These are phyloP conservation scores for Psilocybe tampanensis DNA, from an alignment of 768 basidiomycete genomes.

Conservation along the genomic window DNA sequence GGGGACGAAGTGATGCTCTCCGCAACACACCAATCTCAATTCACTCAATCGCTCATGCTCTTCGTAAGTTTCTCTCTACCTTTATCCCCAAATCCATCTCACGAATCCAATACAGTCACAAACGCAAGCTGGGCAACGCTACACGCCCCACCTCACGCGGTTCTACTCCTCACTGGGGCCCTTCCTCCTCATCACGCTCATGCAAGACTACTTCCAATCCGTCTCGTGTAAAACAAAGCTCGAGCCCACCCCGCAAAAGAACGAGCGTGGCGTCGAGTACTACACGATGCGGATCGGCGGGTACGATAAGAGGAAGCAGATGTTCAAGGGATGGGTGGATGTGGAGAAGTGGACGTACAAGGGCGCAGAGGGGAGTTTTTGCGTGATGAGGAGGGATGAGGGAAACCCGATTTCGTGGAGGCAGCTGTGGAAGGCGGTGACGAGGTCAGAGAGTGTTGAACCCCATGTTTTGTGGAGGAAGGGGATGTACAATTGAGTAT, in stretches of 20 bases:
- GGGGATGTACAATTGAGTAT: no score
- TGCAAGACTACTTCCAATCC: slow-evolving; percentile 56
- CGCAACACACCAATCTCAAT: slow-evolving; percentile 62
- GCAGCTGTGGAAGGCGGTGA: slow-evolving; percentile 69
- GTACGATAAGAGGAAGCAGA: slow-evolving; percentile 61
- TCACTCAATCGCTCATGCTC: slow-evolving; percentile 78
- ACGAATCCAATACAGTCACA: slow-evolving; percentile 63
- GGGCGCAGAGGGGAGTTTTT: slow-evolving; percentile 59
- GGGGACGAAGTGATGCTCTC: slow-evolving; percentile 64
- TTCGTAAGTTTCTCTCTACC: slow-evolving; percentile 58
- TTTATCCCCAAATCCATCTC: neutral
- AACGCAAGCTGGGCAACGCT: slow-evolving; percentile 74
- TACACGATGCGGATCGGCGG: slow-evolving; percentile 66
- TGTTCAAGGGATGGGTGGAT: slow-evolving; percentile 76
- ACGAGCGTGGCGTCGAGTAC: slow-evolving; percentile 19
- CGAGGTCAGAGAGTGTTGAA: slow-evolving; percentile 51
- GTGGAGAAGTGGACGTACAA: slow-evolving; percentile 61
- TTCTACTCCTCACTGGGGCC: slow-evolving; percentile 74
- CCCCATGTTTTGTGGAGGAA: slow-evolving; percentile 55
- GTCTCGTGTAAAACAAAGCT: slow-evolving; percentile 46
- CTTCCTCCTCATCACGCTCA: slow-evolving; percentile 47
- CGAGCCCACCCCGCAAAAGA: slow-evolving; percentile 4
- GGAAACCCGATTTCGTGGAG: slow-evolving; percentile 83
- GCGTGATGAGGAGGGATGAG: slow-evolving; percentile 72
- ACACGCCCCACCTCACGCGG: slow-evolving; percentile 76